phyloP scores from a whole-genome alignment of 352 stramenopile species.

The Globisporangium echinulatum region DNA sequence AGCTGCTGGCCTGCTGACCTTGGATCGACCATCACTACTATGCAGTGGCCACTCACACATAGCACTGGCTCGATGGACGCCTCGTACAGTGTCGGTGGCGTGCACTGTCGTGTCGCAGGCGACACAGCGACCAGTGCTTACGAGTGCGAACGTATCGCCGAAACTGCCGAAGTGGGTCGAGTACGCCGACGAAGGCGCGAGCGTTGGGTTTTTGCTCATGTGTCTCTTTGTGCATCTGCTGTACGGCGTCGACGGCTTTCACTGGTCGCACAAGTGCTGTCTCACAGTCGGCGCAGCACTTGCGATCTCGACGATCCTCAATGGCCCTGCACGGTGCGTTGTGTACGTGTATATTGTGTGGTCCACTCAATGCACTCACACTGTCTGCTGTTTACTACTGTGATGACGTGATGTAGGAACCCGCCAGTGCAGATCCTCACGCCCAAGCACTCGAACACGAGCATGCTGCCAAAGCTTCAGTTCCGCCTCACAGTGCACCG shows the following conservation, averaged over 20 bases:
- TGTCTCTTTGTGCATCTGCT: conserved; percentile 79
- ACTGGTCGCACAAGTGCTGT: conserved; percentile 84
- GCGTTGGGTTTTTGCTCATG: conserved; percentile 77
- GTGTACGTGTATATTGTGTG: background rate
- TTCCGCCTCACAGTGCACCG: conserved; percentile 77
- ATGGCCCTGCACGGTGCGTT: conserved; percentile 36
- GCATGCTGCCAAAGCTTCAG: conserved; percentile 65
- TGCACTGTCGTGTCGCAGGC: conserved; percentile 62
- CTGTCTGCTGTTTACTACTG: background rate
- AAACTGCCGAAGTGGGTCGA: conserved; percentile 63
- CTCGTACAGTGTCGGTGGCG: conserved; percentile 45
- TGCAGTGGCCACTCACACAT: too few species aligned
- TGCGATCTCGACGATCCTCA: conserved; percentile 77
- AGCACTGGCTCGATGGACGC: background rate
- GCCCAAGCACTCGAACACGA: conserved; percentile 40
- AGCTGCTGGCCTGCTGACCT: background rate
- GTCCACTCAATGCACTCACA: background rate
- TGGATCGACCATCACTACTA: too few species aligned
- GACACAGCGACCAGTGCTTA: conserved; percentile 19
- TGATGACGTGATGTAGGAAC: conserved; percentile 5
- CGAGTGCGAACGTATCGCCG: conserved; percentile 21
- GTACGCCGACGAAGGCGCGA: conserved; percentile 70
- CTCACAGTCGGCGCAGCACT: conserved; percentile 72
- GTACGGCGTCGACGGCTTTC: conserved; percentile 78
- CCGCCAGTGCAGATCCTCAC: conserved; percentile 26